phyloP scores from a whole-genome alignment of 2,329 filamentous ascomycete genomes.

The Malbranchea cinnamomea region DNA sequence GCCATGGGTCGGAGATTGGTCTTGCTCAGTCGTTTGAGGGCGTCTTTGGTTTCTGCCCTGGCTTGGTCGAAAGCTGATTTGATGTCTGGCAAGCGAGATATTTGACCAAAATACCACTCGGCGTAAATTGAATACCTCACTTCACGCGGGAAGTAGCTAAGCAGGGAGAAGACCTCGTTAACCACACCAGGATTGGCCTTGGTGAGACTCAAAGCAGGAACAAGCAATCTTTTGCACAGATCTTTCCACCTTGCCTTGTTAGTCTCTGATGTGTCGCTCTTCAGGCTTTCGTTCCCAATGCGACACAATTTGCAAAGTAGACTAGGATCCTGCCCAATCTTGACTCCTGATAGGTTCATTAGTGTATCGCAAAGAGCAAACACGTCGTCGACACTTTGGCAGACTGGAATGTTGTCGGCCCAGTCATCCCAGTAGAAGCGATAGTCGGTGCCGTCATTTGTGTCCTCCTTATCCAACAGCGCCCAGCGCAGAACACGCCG shows the following conservation, averaged over 20 bases:
- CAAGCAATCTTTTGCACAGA: constrained; percentile 66
- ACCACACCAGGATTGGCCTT: constrained; percentile 71
- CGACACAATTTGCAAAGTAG: constrained; percentile 70
- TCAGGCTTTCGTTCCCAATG: constrained; percentile 65
- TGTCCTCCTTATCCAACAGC: constrained; percentile 61
- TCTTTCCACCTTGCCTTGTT: constrained; percentile 74
- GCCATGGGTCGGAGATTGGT: constrained; percentile 80
- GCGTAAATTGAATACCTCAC: constrained; percentile 79
- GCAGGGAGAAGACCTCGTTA: constrained; percentile 71
- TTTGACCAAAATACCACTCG: constrained; percentile 76
- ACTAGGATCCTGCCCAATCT: constrained; percentile 69
- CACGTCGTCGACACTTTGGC: constrained; percentile 78
- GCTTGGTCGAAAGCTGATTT: constrained; percentile 63
- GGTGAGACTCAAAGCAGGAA: constrained; percentile 76
- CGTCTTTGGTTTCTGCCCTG: constrained; percentile 63
- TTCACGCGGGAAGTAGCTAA: constrained; percentile 61
- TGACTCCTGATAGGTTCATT: constrained; percentile 71
- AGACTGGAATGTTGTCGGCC: constrained; percentile 83
- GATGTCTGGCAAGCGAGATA: constrained; percentile 62
- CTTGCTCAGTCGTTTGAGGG: constrained; percentile 77
- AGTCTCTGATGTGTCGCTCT: constrained; percentile 49
- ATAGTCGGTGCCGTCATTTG: constrained; percentile 60
- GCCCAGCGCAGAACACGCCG: constrained; percentile 69
- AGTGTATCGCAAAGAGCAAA: constrained; percentile 75
- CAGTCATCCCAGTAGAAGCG: constrained; percentile 97